Conservation (phyloP, 805 yeast species). For the Hemisphaericaspora nanyangensis region DNA sequence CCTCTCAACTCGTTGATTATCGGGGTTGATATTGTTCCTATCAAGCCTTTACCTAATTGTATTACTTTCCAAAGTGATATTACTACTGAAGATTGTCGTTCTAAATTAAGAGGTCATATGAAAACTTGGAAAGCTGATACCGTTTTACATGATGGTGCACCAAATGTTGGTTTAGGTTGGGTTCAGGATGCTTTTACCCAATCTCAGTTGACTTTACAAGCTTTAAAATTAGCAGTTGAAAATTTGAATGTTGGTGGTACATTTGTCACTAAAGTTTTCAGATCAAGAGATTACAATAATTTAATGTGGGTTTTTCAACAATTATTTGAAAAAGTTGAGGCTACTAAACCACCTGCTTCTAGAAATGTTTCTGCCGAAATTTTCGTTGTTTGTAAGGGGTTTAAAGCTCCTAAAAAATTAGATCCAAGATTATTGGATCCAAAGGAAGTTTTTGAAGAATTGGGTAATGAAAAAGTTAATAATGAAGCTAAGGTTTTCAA, state of each 20-base stretch:
- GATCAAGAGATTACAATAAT: slow-evolving; percentile 98
- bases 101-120: slow-evolving; percentile 90
- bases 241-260: slow-evolving; percentile 89
- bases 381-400: slow-evolving; percentile 93
- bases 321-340: slow-evolving; percentile 93
- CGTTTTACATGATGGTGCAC: slow-evolving; percentile 99
- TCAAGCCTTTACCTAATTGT: slow-evolving; percentile 92
- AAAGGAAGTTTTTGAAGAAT: slow-evolving; percentile 89
- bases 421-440: slow-evolving; percentile 94
- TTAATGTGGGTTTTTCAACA: slow-evolving; percentile 97
- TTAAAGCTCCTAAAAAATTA: slow-evolving; percentile 91
- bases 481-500: slow-evolving; percentile 92
- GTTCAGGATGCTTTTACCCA: slow-evolving; percentile 99
- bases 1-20: slow-evolving; percentile 91
- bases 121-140: slow-evolving; percentile 99
- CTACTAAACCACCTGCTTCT: slow-evolving; percentile 98
- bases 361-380: slow-evolving; percentile 99
- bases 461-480: slow-evolving; percentile 60
- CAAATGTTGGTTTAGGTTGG: slow-evolving; percentile 99
- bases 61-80: slow-evolving; percentile 95
- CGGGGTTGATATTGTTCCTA: slow-evolving; percentile 98
- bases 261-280: slow-evolving; percentile 92
- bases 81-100: slow-evolving; percentile 96
- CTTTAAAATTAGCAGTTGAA: slow-evolving; percentile 90
- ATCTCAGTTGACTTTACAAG: slow-evolving; percentile 91